Evolutionary conservation across 2,329 filamentous ascomycete species (phyloP).

Genomic region (Phialemonium atrogriseum): DNA sequence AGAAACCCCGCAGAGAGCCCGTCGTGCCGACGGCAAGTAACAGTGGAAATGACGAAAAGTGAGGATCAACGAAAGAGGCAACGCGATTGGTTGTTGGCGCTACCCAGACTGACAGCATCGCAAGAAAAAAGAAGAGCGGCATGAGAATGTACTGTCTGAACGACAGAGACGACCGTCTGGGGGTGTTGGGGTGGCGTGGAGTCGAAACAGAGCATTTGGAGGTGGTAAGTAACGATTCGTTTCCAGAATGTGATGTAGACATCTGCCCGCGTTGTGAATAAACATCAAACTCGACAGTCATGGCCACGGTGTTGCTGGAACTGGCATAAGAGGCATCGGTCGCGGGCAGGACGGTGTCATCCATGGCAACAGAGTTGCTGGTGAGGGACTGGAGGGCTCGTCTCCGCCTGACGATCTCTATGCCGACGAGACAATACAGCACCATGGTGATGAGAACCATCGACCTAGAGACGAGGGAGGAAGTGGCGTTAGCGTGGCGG

Average conservation of each 20-base stretch:
- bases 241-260: neutral
- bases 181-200: slow-evolving; percentile 3
- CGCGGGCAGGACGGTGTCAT: slow-evolving; percentile 10
- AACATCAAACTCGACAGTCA: neutral
- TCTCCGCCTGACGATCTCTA: slow-evolving; percentile 22
- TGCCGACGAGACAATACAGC: slow-evolving; percentile 35
- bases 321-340: slow-evolving; percentile 7
- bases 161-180: slow-evolving; percentile 20
- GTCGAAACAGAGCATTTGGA: slow-evolving; percentile 17
- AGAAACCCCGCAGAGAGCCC: slow-evolving; percentile 26
- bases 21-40: slow-evolving; percentile 22
- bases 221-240: neutral
- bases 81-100: slow-evolving; percentile 26
- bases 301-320: slow-evolving; percentile 6
- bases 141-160: slow-evolving; percentile 29
- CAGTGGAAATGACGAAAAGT: slow-evolving; percentile 19
- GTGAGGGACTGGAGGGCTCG: slow-evolving; percentile 20
- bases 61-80: slow-evolving; percentile 19
- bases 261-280: neutral
- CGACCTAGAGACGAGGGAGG: slow-evolving; percentile 13
- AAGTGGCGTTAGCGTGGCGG: neutral
- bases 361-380: slow-evolving; percentile 19
- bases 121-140: slow-evolving; percentile 27
- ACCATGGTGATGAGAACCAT: slow-evolving; percentile 18
- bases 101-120: slow-evolving; percentile 25